Evolutionary conservation across 1,284 basidiomycete genomes (phyloP), one percentile per base, ranked within the genome.

Genomic region (Ganoderma boninense): DNA sequence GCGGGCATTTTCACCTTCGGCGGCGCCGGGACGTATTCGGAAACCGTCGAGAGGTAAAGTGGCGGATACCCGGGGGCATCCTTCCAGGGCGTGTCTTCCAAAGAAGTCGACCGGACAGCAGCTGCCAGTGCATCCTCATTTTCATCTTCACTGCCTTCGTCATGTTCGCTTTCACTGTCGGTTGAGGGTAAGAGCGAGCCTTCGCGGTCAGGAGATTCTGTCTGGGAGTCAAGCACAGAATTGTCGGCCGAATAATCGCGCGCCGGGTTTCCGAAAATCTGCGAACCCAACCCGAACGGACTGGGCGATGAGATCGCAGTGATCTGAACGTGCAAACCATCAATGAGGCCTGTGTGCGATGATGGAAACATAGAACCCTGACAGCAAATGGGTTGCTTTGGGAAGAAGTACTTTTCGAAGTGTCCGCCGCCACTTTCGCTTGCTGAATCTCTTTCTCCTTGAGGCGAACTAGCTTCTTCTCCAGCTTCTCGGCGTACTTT

Each of bases 371-470:
- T n/a, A 60, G 62, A 8, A 5, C 13, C 81, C 88, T 79, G 71
- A 92, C 92, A 60, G 90, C 86, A 77, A 95, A 95, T 5, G 93
- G 93, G 74, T 95, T 95, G 20, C 78, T 74, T 72, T 85, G 85
- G 2, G 80, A 72, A 32, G 60, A 65, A 4, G 73, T 71, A 66
- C 81, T 84, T 68, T 79, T 71, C 54, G 74, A 72, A 42, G 80
- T 80, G 42, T 85, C 82, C 32, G 80, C 76, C 35, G 74, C 77
- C 6, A 77, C 76, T 32, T 72, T 78, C 40, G 57, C 82, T 60
- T 69, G 65, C 29, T 81, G 80, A 65, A 82, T 82, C 49, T 85
- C 82, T 65, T 84, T 82, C 66, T 81, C 82, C 62, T 80, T 77
- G 59, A 80, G 79, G 26, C 66, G 77, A 14, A 75, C 77, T 18